phyloP scores from a whole-genome alignment of 164 flowering plant genomes.

The Nymphaea colorata region DNA sequence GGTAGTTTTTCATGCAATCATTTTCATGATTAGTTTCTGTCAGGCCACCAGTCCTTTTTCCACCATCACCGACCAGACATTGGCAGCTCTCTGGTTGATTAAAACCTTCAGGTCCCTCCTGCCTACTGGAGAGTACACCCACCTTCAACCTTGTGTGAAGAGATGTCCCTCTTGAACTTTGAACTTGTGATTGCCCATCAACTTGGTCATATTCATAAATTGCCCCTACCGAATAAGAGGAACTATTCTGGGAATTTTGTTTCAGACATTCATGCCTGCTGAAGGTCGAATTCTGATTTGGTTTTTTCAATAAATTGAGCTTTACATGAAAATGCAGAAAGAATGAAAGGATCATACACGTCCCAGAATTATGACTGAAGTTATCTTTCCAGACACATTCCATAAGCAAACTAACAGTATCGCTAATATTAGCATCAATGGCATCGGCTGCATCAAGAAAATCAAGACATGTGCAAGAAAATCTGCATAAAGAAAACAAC shows the following conservation, averaged over 20 bases:
- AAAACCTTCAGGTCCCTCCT: no score
- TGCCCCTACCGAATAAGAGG: no score
- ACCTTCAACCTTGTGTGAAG: no score
- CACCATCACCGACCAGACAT: no score
- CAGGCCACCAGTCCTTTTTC: no score
- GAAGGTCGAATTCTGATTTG: neutral
- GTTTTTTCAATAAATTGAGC: neutral
- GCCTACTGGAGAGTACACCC: no score
- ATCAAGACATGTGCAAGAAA: constrained; percentile 30
- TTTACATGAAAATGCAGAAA: constrained; percentile 20
- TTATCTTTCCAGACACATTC: neutral
- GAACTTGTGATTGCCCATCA: no score
- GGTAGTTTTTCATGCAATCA: neutral
- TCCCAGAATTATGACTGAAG: neutral
- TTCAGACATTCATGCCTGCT: neutral
- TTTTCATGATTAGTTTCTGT: neutral
- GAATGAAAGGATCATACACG: constrained; percentile 21
- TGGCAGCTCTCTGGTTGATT: no score
- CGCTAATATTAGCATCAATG: constrained; percentile 15
- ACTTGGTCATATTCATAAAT: no score
- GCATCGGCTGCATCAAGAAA: constrained; percentile 23
- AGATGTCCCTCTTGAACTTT: no score
- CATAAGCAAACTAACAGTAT: neutral
- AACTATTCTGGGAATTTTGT: no score
- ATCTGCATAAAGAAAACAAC: constrained; percentile 22